A percentile compares a stretch with the other conserved stretches of the same genome.
Evolutionary conservation across 805 yeast genomes (phyloP).

Genomic region (Tetrapisispora pingtungensis): DNA sequence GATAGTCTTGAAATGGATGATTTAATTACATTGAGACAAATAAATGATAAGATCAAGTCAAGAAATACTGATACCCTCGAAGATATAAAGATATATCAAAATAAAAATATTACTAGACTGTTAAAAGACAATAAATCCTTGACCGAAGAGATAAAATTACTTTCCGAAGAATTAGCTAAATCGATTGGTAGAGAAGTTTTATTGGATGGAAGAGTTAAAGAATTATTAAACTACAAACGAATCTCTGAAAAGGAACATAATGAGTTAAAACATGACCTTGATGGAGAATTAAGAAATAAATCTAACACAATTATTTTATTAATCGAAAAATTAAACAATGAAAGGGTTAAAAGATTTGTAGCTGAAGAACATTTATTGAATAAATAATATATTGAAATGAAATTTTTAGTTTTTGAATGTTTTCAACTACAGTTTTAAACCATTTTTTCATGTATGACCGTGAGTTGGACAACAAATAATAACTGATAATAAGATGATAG

Average conservation of each 20-base stretch:
- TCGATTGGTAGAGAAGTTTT: slow-evolving; percentile 42
- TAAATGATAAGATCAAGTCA: slow-evolving; percentile 8
- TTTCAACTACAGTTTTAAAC: too few species aligned
- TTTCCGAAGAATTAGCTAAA: slow-evolving; percentile 62
- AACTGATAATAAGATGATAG: too few species aligned
- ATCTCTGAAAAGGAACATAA: background rate
- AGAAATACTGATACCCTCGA: slow-evolving; percentile 4
- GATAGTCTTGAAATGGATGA: background rate
- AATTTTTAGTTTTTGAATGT: too few species aligned
- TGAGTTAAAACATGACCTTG: background rate
- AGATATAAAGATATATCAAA: background rate
- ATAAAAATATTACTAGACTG: slow-evolving; percentile 44
- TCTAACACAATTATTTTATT: slow-evolving; percentile 40
- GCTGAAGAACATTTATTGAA: slow-evolving; percentile 54
- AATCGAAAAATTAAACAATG: slow-evolving; percentile 50
- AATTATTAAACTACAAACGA: background rate
- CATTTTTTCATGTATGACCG: too few species aligned
- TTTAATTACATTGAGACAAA: background rate
- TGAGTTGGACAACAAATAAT: too few species aligned
- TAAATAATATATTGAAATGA: background rate
- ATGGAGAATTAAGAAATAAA: slow-evolving; percentile 29
- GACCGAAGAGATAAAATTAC: slow-evolving; percentile 53
- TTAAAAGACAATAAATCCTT: slow-evolving; percentile 30
- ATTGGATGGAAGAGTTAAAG: background rate
- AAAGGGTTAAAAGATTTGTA: slow-evolving; percentile 53